Conservation (phyloP, 2,329 filamentous ascomycete species). For the Fusarium sp. region DNA sequence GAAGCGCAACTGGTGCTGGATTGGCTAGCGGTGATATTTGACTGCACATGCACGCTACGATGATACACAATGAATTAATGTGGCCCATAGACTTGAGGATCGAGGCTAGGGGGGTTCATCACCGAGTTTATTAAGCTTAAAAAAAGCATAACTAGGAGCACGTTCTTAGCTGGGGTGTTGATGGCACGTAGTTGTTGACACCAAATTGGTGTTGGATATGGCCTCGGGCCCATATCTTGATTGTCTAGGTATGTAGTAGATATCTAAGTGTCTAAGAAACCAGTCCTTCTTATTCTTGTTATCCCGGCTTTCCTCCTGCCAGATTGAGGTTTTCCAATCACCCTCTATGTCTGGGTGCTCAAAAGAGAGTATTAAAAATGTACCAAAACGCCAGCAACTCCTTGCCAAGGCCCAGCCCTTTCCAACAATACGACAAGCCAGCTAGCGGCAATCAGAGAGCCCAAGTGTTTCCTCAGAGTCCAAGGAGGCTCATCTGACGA, state of each 20-base stretch:
- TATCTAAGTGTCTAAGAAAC: neutral
- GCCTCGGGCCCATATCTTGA: neutral
- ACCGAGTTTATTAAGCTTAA: neutral
- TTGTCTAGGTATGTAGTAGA: neutral
- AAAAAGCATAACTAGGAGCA: neutral
- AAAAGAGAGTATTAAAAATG: conserved; percentile 11
- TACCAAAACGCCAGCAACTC: conserved; percentile 39
- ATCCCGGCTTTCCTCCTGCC: neutral
- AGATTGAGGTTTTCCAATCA: conserved; percentile 9
- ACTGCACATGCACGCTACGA: neutral
- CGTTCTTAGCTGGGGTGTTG: neutral
- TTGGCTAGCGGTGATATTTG: neutral
- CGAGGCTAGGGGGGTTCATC: neutral
- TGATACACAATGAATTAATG: neutral
- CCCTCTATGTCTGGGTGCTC: neutral
- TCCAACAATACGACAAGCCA: conserved; percentile 7
- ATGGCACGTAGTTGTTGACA: neutral
- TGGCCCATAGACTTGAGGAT: neutral
- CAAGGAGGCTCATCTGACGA: conserved; percentile 79
- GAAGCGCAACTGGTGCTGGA: neutral
- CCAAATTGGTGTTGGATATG: neutral
- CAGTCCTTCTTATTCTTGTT: neutral
- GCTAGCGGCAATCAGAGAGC: neutral
- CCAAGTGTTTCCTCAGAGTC: conserved; percentile 46
- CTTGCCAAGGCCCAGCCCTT: conserved; percentile 25